Percentiles rank a stretch among this genome's conserved stretches.
These are phyloP conservation scores for Geopyxis carbonaria DNA, from an alignment of 495 filamentous ascomycete genomes.

Conservation along the genomic window DNA sequence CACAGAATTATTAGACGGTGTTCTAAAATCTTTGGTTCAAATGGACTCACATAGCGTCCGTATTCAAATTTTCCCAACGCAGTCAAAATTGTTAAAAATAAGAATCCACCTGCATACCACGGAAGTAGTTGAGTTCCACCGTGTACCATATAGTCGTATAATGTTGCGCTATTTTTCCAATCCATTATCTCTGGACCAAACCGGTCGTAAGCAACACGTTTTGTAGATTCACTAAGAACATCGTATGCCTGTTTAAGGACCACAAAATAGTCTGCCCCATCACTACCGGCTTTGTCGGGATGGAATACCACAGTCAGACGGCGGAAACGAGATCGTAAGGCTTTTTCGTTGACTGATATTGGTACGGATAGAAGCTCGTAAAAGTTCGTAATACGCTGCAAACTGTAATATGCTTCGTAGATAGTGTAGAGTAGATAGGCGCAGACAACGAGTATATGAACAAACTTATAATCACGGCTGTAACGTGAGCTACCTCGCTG, in stretches of 20 bases:
- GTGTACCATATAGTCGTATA: conserved; percentile 52
- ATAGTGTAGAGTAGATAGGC: conserved; percentile 83
- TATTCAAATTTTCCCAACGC: conserved; percentile 66
- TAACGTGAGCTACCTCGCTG: conserved; percentile 52
- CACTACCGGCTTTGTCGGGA: conserved; percentile 62
- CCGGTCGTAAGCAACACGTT: conserved; percentile 81
- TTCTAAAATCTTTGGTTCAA: neutral
- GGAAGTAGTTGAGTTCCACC: conserved; percentile 43
- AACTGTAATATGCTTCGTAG: conserved; percentile 73
- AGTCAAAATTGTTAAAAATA: conserved; percentile 49
- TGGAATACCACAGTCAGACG: conserved; percentile 71
- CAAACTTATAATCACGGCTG: conserved; percentile 54
- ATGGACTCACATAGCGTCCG: conserved; percentile 44
- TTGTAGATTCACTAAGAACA: conserved; percentile 57
- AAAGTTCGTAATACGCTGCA: conserved; percentile 54
- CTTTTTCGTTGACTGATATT: conserved; percentile 48
- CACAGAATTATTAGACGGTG: neutral
- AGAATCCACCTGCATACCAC: conserved; percentile 47
- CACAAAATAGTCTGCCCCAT: conserved; percentile 52
- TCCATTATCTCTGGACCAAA: conserved; percentile 60
- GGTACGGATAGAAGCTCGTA: conserved; percentile 58
- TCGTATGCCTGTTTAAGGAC: conserved; percentile 70
- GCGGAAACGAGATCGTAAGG: conserved; percentile 70
- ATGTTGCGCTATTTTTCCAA: conserved; percentile 52
- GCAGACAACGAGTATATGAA: conserved; percentile 64